A percentile compares a stretch with the other conserved stretches of the same genome.
phyloP scores from a whole-genome alignment of 257 asterid genomes.

The Solanum tarijense region DNA sequence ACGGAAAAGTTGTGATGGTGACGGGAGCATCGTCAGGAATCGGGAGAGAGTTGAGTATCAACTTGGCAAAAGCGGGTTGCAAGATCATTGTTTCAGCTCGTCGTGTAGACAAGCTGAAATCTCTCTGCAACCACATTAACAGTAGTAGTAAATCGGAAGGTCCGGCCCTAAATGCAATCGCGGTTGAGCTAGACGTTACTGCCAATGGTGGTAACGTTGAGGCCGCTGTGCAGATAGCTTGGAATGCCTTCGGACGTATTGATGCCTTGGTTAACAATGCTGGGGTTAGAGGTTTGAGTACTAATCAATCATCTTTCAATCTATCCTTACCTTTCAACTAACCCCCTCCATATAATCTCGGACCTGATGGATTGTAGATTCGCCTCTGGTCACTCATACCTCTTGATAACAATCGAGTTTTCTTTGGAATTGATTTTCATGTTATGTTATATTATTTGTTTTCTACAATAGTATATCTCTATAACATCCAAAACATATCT shows the following conservation, averaged over 20 bases:
- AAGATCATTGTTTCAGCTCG: not conserved
- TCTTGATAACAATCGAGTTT: not conserved
- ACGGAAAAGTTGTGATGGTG: not conserved
- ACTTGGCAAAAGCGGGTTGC: not conserved
- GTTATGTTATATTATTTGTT: not conserved
- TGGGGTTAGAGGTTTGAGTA: not conserved
- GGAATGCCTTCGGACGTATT: not conserved
- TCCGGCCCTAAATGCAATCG: not conserved
- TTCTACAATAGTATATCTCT: not conserved
- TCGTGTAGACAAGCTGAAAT: not conserved
- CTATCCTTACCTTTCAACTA: not conserved
- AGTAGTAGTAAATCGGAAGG: not conserved
- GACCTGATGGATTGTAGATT: not conserved
- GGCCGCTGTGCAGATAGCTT: not conserved
- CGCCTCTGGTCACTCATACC: not conserved
- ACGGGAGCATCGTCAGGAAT: not conserved
- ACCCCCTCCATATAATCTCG: not conserved
- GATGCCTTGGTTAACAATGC: not conserved
- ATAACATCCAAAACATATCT: not conserved
- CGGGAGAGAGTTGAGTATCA: not conserved
- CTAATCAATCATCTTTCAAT: not conserved
- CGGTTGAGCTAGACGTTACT: not conserved
- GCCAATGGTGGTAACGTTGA: not conserved
- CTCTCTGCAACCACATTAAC: not conserved
- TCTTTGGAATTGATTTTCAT: not conserved